Base-by-base conservation (phyloP, 1,139 yeast genomes). In the Debaryomycetaceae sp. region DNA sequence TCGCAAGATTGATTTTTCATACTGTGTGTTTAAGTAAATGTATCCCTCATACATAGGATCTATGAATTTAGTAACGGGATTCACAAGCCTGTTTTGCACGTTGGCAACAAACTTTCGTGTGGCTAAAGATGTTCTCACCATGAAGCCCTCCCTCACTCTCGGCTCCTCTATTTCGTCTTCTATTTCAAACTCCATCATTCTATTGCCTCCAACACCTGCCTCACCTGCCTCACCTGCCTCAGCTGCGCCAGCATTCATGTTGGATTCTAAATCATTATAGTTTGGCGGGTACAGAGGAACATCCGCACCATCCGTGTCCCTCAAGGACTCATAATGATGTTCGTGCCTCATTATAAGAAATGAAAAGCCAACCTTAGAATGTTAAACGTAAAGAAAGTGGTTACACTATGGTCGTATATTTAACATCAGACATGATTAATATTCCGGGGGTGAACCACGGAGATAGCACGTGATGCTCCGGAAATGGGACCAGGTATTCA, bases 11-110 rank as follows among this genome's bases (percentile, higher is more conserved):
- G 74, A 63, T 37, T 68, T 65, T 53, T 90, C 96, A 45, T 81
- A 69, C 39, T 73, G 72, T 39, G 66, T 55, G 45, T 67, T 68
- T 34, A 77, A 48, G 44, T 63, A 72, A 41, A 66, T 65, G 59
- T 81, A 81, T 0, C 81, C 72, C 54, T 81, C 84, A 38, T 81
- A 83, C 8, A 87, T 75, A 0, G 95, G 95, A 55, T 85, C 93
- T 37, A 84, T 65, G 20, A 83, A 73, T 42, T 68, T 72, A 29
- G 77, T 65, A 5, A 84, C 76, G 0, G 89, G 89, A 34, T 65
- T 59, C 24, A 81, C 70, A 11, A 84, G 63, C 34, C 70, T 60
- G 38, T 63, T 59, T 48, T 68, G 76, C 56, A 83, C 65, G 45
- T 69, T 69, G 49, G 46, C 60, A 24, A 72, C 69, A 40, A 69